Conservation (phyloP, 208 protist genomes). For the Leishmania aethiopica region DNA sequence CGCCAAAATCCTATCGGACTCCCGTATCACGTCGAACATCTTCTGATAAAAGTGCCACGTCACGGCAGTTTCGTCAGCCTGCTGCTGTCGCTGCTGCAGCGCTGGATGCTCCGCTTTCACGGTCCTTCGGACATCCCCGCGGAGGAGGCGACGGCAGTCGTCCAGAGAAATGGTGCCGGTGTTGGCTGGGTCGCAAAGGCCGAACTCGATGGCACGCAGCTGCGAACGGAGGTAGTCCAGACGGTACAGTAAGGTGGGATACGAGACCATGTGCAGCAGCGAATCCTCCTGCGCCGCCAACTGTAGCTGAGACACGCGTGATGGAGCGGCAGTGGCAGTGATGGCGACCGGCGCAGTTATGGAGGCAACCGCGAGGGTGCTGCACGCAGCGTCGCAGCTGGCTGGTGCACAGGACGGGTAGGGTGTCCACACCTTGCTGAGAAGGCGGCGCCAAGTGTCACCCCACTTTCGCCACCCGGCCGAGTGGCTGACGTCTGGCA, state of each 20-base stretch:
- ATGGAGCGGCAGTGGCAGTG: not conserved
- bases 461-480: not conserved
- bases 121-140: slow-evolving; percentile 6
- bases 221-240: slow-evolving; percentile 66
- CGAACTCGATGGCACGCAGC: slow-evolving; percentile 67
- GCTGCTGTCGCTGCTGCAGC: not conserved
- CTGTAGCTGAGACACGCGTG: slow-evolving; percentile 5
- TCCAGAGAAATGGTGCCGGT: slow-evolving; percentile 46
- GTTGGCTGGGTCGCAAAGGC: slow-evolving; percentile 56
- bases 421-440: not conserved
- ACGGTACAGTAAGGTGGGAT: slow-evolving; percentile 46
- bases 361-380: not conserved
- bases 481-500: not conserved
- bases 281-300: slow-evolving; percentile 17
- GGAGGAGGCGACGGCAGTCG: slow-evolving; percentile 52
- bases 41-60: slow-evolving; percentile 73
- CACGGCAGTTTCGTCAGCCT: slow-evolving; percentile 6
- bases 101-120: not conserved
- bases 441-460: not conserved
- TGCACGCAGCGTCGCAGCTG: not conserved
- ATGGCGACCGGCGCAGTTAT: not conserved
- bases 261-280: slow-evolving; percentile 24
- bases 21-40: slow-evolving; percentile 67
- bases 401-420: not conserved
- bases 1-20: slow-evolving; percentile 46